phyloP scores from a whole-genome alignment of 2,329 filamentous ascomycete genomes.

The Calonectria montana region DNA sequence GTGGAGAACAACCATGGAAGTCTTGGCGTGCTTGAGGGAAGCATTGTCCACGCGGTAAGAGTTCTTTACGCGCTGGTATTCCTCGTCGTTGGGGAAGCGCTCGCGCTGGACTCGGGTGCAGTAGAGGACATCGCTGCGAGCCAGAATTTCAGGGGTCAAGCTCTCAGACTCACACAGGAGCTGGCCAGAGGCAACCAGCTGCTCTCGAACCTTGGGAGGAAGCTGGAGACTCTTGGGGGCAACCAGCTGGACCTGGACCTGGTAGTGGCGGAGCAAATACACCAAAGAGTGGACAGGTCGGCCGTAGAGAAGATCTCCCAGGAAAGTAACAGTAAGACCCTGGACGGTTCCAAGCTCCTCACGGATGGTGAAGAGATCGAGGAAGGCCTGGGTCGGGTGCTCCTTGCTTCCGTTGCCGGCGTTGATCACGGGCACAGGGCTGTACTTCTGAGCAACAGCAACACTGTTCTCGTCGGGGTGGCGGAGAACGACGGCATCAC shows the following conservation, averaged over 20 bases:
- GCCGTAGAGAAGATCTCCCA: constrained; percentile 92
- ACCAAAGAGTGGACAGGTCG: constrained; percentile 95
- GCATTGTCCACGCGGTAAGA: constrained; percentile 90
- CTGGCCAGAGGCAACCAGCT: constrained; percentile 79
- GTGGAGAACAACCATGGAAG: constrained; percentile 94
- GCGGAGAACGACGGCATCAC: constrained; percentile 94
- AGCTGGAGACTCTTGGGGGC: constrained; percentile 83
- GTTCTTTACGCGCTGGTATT: constrained; percentile 90
- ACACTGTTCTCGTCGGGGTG: constrained; percentile 88
- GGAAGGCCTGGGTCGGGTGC: constrained; percentile 96
- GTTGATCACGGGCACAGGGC: constrained; percentile 93
- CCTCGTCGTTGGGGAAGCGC: constrained; percentile 82
- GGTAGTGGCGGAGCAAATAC: constrained; percentile 94
- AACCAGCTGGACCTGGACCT: constrained; percentile 93
- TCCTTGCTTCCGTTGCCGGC: constrained; percentile 96
- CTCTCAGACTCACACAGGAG: constrained; percentile 79
- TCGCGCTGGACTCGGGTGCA: constrained; percentile 98
- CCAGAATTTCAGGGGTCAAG: constrained; percentile 88
- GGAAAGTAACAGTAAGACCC: constrained; percentile 94
- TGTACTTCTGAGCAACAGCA: constrained; percentile 86
- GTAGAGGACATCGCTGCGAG: constrained; percentile 91
- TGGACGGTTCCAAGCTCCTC: constrained; percentile 97
- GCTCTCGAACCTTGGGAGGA: constrained; percentile 78
- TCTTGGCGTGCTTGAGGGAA: constrained; percentile 91
- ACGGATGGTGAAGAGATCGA: constrained; percentile 98